Percentiles rank a stretch among this genome's conserved stretches.
These are phyloP conservation scores for Mucor lusitanicus DNA, from an alignment of 371 early-diverging fungal genomes.

Conservation along the genomic window DNA sequence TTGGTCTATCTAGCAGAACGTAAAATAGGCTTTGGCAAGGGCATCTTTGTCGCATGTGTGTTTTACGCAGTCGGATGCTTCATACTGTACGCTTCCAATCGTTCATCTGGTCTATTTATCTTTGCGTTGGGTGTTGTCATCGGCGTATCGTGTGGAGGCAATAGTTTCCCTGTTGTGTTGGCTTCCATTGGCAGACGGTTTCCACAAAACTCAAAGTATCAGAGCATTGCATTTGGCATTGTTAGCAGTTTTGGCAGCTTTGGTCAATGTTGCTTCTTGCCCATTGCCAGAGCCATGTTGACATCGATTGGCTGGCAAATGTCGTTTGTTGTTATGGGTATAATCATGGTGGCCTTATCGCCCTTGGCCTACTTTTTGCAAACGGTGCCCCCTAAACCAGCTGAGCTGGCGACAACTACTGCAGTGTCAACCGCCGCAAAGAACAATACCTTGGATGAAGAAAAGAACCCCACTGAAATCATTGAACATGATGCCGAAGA, in stretches of 20 bases:
- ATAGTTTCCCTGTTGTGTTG: constrained; percentile 33
- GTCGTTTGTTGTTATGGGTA: constrained; percentile 26
- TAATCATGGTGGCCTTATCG: constrained; percentile 10
- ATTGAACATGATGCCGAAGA: neutral
- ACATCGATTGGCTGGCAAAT: constrained; percentile 28
- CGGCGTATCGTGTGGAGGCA: constrained; percentile 34
- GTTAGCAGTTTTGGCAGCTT: constrained; percentile 39
- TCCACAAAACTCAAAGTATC: constrained; percentile 27
- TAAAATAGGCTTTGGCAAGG: constrained; percentile 35
- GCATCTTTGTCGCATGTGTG: constrained; percentile 21
- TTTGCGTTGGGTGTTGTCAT: constrained; percentile 32
- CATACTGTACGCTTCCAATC: constrained; percentile 28
- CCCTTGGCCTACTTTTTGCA: constrained; percentile 24
- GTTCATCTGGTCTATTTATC: constrained; percentile 29
- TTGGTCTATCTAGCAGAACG: constrained; percentile 32
- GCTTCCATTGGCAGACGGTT: constrained; percentile 32
- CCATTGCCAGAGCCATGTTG: constrained; percentile 30
- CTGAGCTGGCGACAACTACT: neutral
- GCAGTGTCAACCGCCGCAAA: neutral
- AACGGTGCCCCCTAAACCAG: constrained; percentile 18
- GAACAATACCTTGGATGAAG: neutral
- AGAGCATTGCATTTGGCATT: constrained; percentile 37
- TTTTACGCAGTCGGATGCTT: constrained; percentile 30
- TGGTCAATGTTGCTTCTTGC: constrained; percentile 38
- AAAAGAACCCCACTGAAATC: neutral